phyloP scores from a whole-genome alignment of 2,329 filamentous ascomycete species.

The Cadophora sp. region DNA sequence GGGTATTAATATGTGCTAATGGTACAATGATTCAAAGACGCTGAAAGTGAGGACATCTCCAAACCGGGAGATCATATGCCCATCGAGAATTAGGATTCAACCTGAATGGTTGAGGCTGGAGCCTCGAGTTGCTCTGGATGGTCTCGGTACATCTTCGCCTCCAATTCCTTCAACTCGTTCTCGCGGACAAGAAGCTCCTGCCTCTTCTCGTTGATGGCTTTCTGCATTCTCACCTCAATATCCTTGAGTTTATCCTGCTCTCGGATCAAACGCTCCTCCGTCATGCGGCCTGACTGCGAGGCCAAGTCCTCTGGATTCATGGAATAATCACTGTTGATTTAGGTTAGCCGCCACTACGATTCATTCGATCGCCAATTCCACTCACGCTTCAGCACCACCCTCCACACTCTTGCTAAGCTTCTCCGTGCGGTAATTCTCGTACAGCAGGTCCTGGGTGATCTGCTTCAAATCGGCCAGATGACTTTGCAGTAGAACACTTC shows the following conservation, averaged over 20 bases:
- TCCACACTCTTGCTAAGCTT: slow-evolving; percentile 99
- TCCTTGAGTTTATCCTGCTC: slow-evolving; percentile 99
- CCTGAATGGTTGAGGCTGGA: background rate
- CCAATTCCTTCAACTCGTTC: slow-evolving; percentile 97
- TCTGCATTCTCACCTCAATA: slow-evolving; percentile 98
- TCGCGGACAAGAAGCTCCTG: slow-evolving; percentile 97
- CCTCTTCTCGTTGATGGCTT: slow-evolving; percentile 99
- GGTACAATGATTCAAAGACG: slow-evolving; percentile 3
- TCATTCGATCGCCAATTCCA: slow-evolving; percentile 45
- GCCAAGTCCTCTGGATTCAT: slow-evolving; percentile 98
- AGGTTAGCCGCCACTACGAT: slow-evolving; percentile 45
- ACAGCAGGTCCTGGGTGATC: slow-evolving; percentile 99
- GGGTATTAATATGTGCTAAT: slow-evolving; percentile 13
- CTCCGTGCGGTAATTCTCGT: slow-evolving; percentile 99
- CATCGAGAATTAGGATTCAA: background rate
- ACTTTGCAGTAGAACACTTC: slow-evolving; percentile 94
- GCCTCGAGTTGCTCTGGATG: slow-evolving; percentile 45
- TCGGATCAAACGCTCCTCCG: slow-evolving; percentile 98
- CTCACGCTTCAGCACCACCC: slow-evolving; percentile 84
- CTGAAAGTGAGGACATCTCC: background rate
- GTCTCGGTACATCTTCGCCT: slow-evolving; percentile 94
- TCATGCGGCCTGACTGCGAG: slow-evolving; percentile 94
- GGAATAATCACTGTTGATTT: slow-evolving; percentile 70
- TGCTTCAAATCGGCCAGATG: slow-evolving; percentile 98
- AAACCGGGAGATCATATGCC: too few species aligned